Evolutionary conservation across 2,329 filamentous ascomycete species (phyloP), one percentile per base, ranked within the genome.

Genomic region (Hypoxylon sp.): DNA sequence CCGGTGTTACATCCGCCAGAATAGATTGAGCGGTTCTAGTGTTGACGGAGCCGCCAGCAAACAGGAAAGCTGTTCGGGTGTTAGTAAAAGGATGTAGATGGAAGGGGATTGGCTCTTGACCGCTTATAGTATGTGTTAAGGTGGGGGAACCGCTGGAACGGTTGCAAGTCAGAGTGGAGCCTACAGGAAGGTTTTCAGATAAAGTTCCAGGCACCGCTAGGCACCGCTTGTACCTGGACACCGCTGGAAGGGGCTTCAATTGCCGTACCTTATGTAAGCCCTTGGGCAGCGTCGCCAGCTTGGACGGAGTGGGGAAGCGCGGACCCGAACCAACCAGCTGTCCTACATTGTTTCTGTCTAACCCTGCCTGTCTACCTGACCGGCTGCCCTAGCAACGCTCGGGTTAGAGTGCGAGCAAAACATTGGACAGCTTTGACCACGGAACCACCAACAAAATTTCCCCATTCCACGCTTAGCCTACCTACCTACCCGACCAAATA

Each of bases 331-430:
- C 53, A 61, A 59, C 62, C 59, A 67, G 61, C 61, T 63, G 67
- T 70, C 60, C 50, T 33, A 65, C 62, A 35, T 50, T 52, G 24
- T 31, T 31, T 31, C 29, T 31, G 29, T 31, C 29, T 31, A 31
- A 50, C 24, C 57, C 37, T 42, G 35, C 50, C 57, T 51, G 37
- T 50, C 57, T 37, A 48, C 57, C 60, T 65, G 63, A 58, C 61
- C 53, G 71, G 74, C 74, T 76, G 74, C 74, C 74, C 74, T 44
- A 59, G 70, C 74, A 76, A 76, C 74, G 66, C 58, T 62, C 33
- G 54, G 55, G 51, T 29, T 24, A 46, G 46, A 48, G 51, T 52
- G 24, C 47, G 50, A 71, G 52, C 42, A 72, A 73, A 73, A 74
- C 68, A 73, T 75, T 69, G 69, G 71, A 63, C 61, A 69, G 65